phyloP scores from a whole-genome alignment of 371 early-diverging fungal species.

The Mortierella sp. region DNA sequence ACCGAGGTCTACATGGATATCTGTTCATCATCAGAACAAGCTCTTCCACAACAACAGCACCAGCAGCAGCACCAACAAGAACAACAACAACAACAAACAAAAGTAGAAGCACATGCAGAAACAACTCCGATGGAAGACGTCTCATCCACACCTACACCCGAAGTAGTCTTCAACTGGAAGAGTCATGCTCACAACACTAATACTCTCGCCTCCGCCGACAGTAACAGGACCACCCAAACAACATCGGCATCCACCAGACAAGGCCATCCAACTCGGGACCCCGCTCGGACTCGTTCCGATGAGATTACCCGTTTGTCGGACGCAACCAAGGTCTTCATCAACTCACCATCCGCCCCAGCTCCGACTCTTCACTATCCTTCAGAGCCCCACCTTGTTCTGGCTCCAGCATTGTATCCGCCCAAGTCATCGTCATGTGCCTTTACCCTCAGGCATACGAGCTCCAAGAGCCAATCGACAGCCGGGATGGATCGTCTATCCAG shows the following conservation, averaged over 20 bases:
- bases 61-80: not conserved
- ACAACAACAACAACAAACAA: not conserved
- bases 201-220: not conserved
- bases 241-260: not conserved
- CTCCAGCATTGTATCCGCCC: not conserved
- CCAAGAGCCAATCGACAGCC: not conserved
- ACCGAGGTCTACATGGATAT: constrained; percentile 11
- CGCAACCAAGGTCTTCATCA: not conserved
- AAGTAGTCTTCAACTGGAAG: not conserved
- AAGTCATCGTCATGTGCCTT: constrained; percentile 1
- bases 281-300: not conserved
- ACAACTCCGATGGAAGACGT: not conserved
- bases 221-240: not conserved
- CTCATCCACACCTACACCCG: not conserved
- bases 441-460: not conserved
- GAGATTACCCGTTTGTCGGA: constrained; percentile 3
- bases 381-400: not conserved
- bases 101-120: not conserved
- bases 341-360: constrained; percentile 6
- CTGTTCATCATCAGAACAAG: not conserved
- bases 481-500: constrained; percentile 23
- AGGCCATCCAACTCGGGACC: constrained; percentile 2
- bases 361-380: not conserved
- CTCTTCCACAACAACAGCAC: not conserved
- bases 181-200: not conserved